phyloP scores from a whole-genome alignment of 2,329 filamentous ascomycete species.

The Beauveria medogensis region DNA sequence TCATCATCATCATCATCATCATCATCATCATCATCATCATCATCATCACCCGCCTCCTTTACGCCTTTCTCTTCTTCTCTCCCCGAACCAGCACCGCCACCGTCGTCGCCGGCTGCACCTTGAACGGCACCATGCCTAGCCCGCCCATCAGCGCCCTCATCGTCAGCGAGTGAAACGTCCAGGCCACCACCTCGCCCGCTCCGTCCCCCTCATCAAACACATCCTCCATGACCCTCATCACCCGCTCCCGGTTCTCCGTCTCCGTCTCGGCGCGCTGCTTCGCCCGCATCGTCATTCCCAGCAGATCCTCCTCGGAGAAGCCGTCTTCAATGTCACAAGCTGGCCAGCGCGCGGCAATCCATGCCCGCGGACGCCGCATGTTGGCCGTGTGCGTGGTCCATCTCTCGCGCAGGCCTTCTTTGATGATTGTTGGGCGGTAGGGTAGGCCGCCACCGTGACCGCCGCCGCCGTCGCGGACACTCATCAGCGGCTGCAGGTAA shows the following conservation, averaged over 20 bases:
- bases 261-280: constrained; percentile 39
- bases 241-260: constrained; percentile 35
- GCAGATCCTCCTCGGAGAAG: constrained; percentile 46
- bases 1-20: not conserved
- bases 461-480: constrained; percentile 17
- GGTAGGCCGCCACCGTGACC: constrained; percentile 15
- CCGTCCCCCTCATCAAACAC: constrained; percentile 34
- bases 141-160: constrained; percentile 34
- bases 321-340: constrained; percentile 43
- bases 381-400: constrained; percentile 57
- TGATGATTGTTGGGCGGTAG: constrained; percentile 45
- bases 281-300: constrained; percentile 38
- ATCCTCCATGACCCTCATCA: constrained; percentile 36
- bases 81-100: constrained; percentile 49
- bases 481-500: constrained; percentile 37
- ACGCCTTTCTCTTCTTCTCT: constrained; percentile 12
- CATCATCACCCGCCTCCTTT: not conserved
- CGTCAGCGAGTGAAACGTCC: constrained; percentile 43
- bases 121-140: constrained; percentile 35
- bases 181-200: constrained; percentile 29
- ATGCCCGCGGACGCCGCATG: constrained; percentile 38
- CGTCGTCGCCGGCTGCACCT: constrained; percentile 41
- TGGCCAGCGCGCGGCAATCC: constrained; percentile 43
- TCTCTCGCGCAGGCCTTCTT: constrained; percentile 51
- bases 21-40: not conserved